Evolutionary conservation across 345 rosid species (phyloP).

Genomic region (Angophora floribunda): DNA sequence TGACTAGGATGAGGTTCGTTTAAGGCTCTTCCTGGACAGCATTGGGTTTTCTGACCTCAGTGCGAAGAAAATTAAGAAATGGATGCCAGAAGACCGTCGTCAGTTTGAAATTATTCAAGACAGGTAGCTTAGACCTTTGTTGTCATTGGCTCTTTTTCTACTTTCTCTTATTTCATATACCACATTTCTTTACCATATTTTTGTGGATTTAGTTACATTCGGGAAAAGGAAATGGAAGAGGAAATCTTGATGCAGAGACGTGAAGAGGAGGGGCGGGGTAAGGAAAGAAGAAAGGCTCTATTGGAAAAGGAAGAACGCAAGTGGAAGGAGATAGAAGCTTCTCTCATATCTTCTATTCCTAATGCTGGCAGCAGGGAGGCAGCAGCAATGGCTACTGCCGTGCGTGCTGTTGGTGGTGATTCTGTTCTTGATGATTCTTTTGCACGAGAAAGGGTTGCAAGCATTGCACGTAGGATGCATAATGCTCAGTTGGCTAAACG

Average conservation of each 20-base stretch:
- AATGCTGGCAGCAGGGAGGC: slow-evolving; percentile 99
- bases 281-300: slow-evolving; percentile 97
- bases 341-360: slow-evolving; percentile 95
- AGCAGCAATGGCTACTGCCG: slow-evolving; percentile 99
- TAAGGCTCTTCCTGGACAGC: slow-evolving; percentile 97
- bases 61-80: slow-evolving; percentile 95
- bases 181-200: not conserved
- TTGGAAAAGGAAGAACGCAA: slow-evolving; percentile 98
- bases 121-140: slow-evolving; percentile 38
- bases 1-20: slow-evolving; percentile 91
- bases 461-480: slow-evolving; percentile 95
- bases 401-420: slow-evolving; percentile 99
- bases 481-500: slow-evolving; percentile 82
- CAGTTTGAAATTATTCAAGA: slow-evolving; percentile 98
- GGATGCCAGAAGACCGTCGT: slow-evolving; percentile 99
- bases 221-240: slow-evolving; percentile 99
- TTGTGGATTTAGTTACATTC: slow-evolving; percentile 56
- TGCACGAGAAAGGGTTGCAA: slow-evolving; percentile 97
- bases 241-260: slow-evolving; percentile 96
- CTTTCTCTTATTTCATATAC: not conserved
- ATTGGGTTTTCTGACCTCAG: slow-evolving; percentile 94
- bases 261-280: slow-evolving; percentile 99
- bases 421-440: slow-evolving; percentile 99
- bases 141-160: not conserved
- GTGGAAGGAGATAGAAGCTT: slow-evolving; percentile 99